Percentiles rank a stretch among this genome's conserved stretches.
Evolutionary conservation across 257 asterid species (phyloP).

Genomic region (Solanum virginianum): DNA sequence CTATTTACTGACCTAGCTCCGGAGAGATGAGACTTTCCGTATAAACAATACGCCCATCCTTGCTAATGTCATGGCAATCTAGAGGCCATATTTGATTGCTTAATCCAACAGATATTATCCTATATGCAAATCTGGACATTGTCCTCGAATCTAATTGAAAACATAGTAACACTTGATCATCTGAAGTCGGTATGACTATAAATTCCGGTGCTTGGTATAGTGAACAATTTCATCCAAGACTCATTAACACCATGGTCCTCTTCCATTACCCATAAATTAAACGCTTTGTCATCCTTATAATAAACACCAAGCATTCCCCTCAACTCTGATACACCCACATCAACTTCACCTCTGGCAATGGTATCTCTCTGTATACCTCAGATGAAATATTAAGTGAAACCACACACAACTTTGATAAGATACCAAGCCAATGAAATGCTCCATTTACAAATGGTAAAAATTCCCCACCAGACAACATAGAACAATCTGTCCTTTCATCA

Average conservation of each 20-base stretch:
- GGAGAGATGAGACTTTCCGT: no score
- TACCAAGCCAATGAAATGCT: no score
- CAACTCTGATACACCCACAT: neutral
- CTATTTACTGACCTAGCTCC: neutral
- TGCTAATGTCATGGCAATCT: neutral
- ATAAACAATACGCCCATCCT: neutral
- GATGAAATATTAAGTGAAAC: neutral
- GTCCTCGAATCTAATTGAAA: neutral
- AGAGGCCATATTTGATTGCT: no score
- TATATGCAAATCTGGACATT: neutral
- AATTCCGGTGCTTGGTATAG: neutral
- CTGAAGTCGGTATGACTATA: neutral
- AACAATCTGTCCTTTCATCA: no score
- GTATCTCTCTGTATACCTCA: neutral
- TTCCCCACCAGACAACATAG: neutral
- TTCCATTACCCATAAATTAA: slow-evolving; percentile 1
- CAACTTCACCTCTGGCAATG: neutral
- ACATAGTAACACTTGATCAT: neutral
- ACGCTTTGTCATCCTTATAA: no score
- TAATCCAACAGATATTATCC: neutral
- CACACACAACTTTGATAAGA: neutral
- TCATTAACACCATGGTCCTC: neutral
- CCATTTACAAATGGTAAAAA: neutral
- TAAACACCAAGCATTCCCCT: neutral
- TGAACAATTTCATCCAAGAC: neutral